A percentile compares a stretch with the other conserved stretches of the same genome.
phyloP scores from a whole-genome alignment of 768 basidiomycete genomes.

The Mycena alexandri region DNA sequence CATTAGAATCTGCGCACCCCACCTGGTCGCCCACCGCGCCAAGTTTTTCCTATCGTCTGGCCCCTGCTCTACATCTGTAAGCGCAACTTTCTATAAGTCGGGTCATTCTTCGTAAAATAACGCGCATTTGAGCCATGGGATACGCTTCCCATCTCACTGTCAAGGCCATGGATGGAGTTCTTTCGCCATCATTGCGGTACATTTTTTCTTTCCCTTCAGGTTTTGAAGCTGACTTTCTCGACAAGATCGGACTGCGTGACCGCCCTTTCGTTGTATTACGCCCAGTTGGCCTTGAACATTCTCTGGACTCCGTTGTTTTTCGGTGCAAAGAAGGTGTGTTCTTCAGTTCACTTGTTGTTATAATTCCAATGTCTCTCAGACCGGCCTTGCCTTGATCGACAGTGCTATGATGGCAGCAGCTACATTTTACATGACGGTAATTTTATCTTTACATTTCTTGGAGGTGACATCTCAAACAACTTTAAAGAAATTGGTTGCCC shows the following conservation, averaged over 20 bases:
- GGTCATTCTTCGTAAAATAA: slow-evolving; percentile 27
- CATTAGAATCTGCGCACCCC: slow-evolving; percentile 62
- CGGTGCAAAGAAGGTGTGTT: slow-evolving; percentile 57
- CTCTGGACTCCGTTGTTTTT: slow-evolving; percentile 79
- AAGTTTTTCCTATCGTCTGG: slow-evolving; percentile 73
- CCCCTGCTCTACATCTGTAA: slow-evolving; percentile 58
- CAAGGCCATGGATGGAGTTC: slow-evolving; percentile 61
- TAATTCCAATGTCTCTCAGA: slow-evolving; percentile 48
- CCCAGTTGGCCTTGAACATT: slow-evolving; percentile 69
- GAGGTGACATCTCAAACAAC: neutral
- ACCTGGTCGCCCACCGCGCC: slow-evolving; percentile 63
- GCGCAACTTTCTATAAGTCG: slow-evolving; percentile 7
- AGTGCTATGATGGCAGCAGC: slow-evolving; percentile 65
- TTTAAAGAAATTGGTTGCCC: slow-evolving; percentile 62
- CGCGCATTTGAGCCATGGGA: slow-evolving; percentile 63
- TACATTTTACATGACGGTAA: slow-evolving; percentile 71
- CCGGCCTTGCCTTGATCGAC: slow-evolving; percentile 67
- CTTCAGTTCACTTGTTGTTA: neutral
- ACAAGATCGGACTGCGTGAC: slow-evolving; percentile 56
- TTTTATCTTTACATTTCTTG: neutral
- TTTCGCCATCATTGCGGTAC: slow-evolving; percentile 58
- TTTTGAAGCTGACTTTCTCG: neutral
- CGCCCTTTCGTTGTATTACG: slow-evolving; percentile 71
- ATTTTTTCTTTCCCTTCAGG: slow-evolving; percentile 22
- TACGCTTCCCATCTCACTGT: slow-evolving; percentile 75